Conservation (phyloP, 306 rosid genomes). For the Prunus davidiana region DNA sequence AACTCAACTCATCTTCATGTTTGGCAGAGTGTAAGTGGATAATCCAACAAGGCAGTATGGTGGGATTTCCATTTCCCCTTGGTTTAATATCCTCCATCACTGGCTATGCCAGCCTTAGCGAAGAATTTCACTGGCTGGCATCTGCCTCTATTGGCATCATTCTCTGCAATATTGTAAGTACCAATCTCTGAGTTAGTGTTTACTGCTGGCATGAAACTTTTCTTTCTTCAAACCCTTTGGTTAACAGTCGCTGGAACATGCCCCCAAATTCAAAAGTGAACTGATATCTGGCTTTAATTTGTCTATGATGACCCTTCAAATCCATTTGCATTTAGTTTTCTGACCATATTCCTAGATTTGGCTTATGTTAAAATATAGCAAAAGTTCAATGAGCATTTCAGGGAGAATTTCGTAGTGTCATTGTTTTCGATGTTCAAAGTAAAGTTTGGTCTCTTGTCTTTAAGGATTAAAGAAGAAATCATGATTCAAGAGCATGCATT, state of each 20-base stretch:
- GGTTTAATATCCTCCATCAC: conserved; percentile 32
- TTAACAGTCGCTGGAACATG: background rate
- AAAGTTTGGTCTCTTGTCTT: background rate
- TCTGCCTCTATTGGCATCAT: conserved; percentile 57
- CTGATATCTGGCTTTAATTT: background rate
- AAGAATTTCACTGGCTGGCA: conserved; percentile 59
- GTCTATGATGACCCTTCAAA: background rate
- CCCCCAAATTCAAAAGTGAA: background rate
- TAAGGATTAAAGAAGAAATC: background rate
- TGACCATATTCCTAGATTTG: background rate
- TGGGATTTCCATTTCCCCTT: conserved; percentile 38
- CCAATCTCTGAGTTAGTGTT: background rate
- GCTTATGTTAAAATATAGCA: background rate
- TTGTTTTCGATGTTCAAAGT: background rate
- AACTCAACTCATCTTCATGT: background rate
- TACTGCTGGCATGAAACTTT: background rate
- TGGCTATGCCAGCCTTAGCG: conserved; percentile 36
- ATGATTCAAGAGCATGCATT: background rate
- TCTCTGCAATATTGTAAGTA: conserved; percentile 69
- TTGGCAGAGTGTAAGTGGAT: conserved; percentile 4
- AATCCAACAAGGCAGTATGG: conserved; percentile 25
- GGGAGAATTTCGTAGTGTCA: background rate
- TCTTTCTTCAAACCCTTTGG: conserved; percentile 1
- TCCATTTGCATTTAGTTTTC: background rate
- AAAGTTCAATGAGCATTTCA: background rate